Conservation (phyloP, 2,329 filamentous ascomycete species). For the Phialophora tarda region DNA sequence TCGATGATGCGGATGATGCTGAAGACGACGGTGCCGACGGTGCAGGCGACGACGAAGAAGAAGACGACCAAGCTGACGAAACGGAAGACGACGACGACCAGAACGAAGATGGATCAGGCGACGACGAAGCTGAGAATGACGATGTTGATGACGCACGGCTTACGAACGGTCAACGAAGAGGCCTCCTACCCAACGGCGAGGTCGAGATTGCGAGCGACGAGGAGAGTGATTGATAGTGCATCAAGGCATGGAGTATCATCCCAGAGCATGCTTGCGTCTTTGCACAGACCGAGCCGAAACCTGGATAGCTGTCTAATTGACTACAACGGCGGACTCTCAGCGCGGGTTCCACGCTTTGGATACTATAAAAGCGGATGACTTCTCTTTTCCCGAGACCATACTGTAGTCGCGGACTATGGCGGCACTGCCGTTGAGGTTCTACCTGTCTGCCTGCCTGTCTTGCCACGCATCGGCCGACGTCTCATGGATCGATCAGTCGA, state of each 20-base stretch:
- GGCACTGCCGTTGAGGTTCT: neutral
- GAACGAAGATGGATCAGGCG: constrained; percentile 32
- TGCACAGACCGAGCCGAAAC: neutral
- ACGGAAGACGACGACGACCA: constrained; percentile 42
- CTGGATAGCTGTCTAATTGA: neutral
- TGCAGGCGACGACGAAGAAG: constrained; percentile 41
- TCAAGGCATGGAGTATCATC: neutral
- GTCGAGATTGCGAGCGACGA: constrained; percentile 39
- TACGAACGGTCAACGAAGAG: constrained; percentile 14
- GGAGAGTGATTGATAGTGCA: constrained; percentile 31
- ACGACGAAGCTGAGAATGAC: constrained; percentile 34
- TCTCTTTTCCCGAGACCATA: neutral
- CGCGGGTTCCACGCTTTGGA: neutral
- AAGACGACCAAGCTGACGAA: constrained; percentile 37
- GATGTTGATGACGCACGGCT: constrained; percentile 37
- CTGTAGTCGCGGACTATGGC: no score
- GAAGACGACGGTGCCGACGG: constrained; percentile 39
- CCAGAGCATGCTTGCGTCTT: neutral
- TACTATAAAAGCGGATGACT: neutral
- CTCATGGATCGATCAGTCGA: neutral
- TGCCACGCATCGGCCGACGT: neutral
- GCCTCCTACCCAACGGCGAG: constrained; percentile 36
- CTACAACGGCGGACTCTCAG: neutral
- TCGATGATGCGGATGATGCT: constrained; percentile 28
- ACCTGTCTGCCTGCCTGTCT: neutral